These are phyloP conservation scores for Teunomyces cretensis DNA, from an alignment of 805 yeast genomes.

Conservation along the genomic window DNA sequence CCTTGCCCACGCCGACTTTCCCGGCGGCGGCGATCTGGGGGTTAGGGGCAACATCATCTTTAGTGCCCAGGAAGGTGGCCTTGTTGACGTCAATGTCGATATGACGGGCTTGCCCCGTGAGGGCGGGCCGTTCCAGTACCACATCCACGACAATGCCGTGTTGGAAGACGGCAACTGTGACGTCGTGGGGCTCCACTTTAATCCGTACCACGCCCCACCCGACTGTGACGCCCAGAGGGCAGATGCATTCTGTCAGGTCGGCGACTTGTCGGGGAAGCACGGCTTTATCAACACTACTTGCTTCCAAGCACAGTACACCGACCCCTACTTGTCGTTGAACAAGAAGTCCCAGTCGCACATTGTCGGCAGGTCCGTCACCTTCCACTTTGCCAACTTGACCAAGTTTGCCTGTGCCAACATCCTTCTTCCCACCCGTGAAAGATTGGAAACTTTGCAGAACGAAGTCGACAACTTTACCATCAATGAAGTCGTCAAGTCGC, in stretches of 20 bases:
- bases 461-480: slow-evolving; percentile 2
- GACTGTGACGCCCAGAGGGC: slow-evolving; percentile 50
- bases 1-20: slow-evolving; percentile 59
- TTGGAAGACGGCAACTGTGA: slow-evolving; percentile 46
- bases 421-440: slow-evolving; percentile 20
- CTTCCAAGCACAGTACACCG: slow-evolving; percentile 60
- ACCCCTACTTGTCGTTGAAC: slow-evolving; percentile 64
- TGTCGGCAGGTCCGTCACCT: slow-evolving; percentile 52
- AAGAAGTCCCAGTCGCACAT: slow-evolving; percentile 55
- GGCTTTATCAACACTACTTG: slow-evolving; percentile 72
- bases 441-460: slow-evolving; percentile 6
- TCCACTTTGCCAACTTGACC: slow-evolving; percentile 56
- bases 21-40: slow-evolving; percentile 39
- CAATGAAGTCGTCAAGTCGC: background rate
- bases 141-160: slow-evolving; percentile 60
- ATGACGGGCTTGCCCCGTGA: slow-evolving; percentile 64
- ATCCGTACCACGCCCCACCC: slow-evolving; percentile 59
- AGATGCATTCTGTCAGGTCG: slow-evolving; percentile 64
- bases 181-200: slow-evolving; percentile 55
- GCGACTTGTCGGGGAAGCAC: slow-evolving; percentile 77
- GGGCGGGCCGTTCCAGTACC: slow-evolving; percentile 70
- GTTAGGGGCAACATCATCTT: slow-evolving; percentile 48
- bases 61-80: slow-evolving; percentile 57
- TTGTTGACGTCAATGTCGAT: slow-evolving; percentile 67
- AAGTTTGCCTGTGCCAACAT: slow-evolving; percentile 67